phyloP scores from a whole-genome alignment of 768 basidiomycete genomes.

The Hirschioporus abietinus region DNA sequence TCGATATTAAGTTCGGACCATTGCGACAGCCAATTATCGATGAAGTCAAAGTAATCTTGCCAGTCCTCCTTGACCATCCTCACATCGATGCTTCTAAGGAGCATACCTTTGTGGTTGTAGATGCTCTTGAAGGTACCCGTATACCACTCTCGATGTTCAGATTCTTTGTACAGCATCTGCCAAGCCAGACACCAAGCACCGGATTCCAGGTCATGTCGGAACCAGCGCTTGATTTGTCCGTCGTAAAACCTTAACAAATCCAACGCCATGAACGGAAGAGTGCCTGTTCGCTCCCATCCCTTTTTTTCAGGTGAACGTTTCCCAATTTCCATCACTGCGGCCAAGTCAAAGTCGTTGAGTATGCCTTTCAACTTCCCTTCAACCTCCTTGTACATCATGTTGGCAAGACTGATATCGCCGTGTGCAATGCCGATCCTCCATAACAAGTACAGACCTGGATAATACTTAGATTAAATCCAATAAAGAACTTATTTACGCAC shows the following conservation, averaged over 20 bases:
- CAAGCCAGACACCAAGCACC: conserved; percentile 25
- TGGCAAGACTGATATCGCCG: not conserved
- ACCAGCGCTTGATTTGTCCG: conserved; percentile 14
- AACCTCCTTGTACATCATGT: not conserved
- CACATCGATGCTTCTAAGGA: too few species aligned
- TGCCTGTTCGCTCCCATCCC: not conserved
- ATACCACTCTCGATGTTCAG: too few species aligned
- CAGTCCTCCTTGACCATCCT: too few species aligned
- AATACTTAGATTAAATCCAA: not conserved
- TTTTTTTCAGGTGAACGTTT: not conserved
- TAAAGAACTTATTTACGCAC: not conserved
- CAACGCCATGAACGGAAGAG: not conserved
- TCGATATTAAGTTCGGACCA: too few species aligned
- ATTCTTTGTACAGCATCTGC: not conserved
- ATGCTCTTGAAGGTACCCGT: too few species aligned
- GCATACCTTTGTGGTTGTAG: too few species aligned
- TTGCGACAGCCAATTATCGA: too few species aligned
- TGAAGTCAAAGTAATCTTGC: too few species aligned
- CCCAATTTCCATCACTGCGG: not conserved
- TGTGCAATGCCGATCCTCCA: not conserved
- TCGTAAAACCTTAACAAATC: not conserved
- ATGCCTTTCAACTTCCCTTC: not conserved
- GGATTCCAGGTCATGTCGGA: conserved; percentile 29
- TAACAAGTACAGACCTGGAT: not conserved
- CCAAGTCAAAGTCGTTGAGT: not conserved